Evolutionary conservation across 257 asterid genomes (phyloP), one percentile per base, ranked within the genome.

Genomic region (Solanum neorickii): DNA sequence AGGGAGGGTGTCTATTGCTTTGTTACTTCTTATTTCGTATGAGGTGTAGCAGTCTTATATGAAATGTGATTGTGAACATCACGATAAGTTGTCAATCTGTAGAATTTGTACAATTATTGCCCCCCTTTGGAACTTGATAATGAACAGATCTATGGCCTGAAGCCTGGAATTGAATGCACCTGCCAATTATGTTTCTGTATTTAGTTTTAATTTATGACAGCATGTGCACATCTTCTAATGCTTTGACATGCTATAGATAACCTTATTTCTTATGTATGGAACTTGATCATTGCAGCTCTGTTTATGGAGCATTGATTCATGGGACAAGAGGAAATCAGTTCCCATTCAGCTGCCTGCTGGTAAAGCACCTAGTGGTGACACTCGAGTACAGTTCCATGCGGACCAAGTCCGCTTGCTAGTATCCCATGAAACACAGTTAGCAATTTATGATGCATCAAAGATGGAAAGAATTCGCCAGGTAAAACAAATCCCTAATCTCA

Each of bases 391-490:
- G 88, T 97, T 97, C 88, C 98, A 96, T 60, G 83, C 94, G 7
- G 99, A 97, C 89, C 98, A 94, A 89, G 86, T 94, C 33, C 97
- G 95, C 88, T 87, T 97, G 91, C 94, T 97, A 78, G 98, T 97
- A 65, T 93, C 94, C 56, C 99, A 97, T 85, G 99, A 97, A 89
- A 93, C 98, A 12, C 99, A 97, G 87, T 88, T 97, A 84, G 99
- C 98, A 78, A 86, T 95, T 87, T 97, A 97, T 83, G 99, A 95
- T 88, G 96, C 92, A 88, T 94, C 98, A 86, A 95, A 95, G 91
- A 95, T 94, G 97, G 98, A 95, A 56, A 95, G 98, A 42, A 92
- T 92, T 80, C 97, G 97, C 86, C 99, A 97, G 96, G 99, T 96
- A 88, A 84, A 87, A 65, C 23, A 29, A 39, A 33, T 14, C 62